Evolutionary conservation across 2,329 filamentous ascomycete genomes (phyloP).

Genomic region (Helminthosporium solani): DNA sequence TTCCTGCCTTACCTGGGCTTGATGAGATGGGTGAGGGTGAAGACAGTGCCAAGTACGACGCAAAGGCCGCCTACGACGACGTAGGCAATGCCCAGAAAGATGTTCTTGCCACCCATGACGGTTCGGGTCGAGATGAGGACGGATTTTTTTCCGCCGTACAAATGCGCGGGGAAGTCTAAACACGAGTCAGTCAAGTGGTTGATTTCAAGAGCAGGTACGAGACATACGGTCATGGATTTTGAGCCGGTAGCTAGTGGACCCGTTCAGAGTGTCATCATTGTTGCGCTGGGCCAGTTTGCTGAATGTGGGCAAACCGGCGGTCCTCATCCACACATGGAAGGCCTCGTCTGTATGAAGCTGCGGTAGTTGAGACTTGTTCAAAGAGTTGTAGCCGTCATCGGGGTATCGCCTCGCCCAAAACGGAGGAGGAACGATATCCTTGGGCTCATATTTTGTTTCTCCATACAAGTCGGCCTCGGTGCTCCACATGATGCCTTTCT

Average conservation of each 20-base stretch:
- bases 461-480: constrained; percentile 82
- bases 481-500: constrained; percentile 78
- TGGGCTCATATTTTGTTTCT: constrained; percentile 62
- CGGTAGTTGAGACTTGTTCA: constrained; percentile 38
- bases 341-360: constrained; percentile 73
- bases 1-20: constrained; percentile 71
- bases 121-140: constrained; percentile 87
- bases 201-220: background rate
- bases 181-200: constrained; percentile 21
- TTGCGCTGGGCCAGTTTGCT: constrained; percentile 91
- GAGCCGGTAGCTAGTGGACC: constrained; percentile 72
- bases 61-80: constrained; percentile 91
- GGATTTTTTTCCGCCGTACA: constrained; percentile 85
- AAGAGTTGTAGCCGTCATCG: constrained; percentile 62
- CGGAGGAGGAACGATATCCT: constrained; percentile 74
- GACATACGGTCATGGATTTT: constrained; percentile 75
- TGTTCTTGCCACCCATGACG: constrained; percentile 91
- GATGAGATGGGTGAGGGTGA: constrained; percentile 87
- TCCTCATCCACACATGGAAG: constrained; percentile 99
- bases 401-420: constrained; percentile 78
- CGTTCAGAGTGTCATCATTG: constrained; percentile 64
- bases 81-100: constrained; percentile 95
- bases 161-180: constrained; percentile 74
- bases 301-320: constrained; percentile 88
- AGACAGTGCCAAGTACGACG: constrained; percentile 81